Conservation (phyloP, 441 rosid species). For the Flueggea neowawraea region DNA sequence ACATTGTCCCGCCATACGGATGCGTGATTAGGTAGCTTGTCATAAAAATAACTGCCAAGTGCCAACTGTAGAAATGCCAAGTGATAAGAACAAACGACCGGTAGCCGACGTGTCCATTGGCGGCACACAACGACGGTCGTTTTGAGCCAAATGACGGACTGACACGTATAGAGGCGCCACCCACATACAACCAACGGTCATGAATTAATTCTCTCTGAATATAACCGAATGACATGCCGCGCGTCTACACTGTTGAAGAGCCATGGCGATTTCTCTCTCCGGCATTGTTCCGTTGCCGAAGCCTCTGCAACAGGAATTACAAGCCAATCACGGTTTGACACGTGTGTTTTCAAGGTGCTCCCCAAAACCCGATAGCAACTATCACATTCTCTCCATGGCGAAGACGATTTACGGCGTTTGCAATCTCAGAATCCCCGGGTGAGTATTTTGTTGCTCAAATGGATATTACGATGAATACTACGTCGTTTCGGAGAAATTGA, state of each 20-base stretch:
- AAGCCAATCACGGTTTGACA: constrained; percentile 1
- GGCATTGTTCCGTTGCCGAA: constrained; percentile 18
- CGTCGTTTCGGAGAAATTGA: background rate
- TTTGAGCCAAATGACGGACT: too few species aligned
- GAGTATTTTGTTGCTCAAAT: constrained; percentile 11
- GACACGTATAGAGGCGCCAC: constrained; percentile 35
- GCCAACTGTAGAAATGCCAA: too few species aligned
- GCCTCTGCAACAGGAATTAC: constrained; percentile 21
- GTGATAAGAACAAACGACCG: too few species aligned
- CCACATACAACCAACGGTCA: constrained; percentile 29
- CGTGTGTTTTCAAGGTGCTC: constrained; percentile 12
- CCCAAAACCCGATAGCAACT: background rate
- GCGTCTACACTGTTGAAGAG: background rate
- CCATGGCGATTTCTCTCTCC: constrained; percentile 43
- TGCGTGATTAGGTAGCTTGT: too few species aligned
- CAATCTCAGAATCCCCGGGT: constrained; percentile 60
- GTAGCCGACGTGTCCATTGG: too few species aligned
- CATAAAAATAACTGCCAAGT: too few species aligned
- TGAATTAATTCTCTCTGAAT: background rate
- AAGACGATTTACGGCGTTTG: constrained; percentile 30
- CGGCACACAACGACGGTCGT: too few species aligned
- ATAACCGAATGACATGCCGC: too few species aligned
- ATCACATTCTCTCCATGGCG: constrained; percentile 19
- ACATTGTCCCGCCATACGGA: too few species aligned
- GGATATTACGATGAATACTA: background rate